phyloP scores from a whole-genome alignment of 106 monocot species.

The Cymbidium sinense region DNA sequence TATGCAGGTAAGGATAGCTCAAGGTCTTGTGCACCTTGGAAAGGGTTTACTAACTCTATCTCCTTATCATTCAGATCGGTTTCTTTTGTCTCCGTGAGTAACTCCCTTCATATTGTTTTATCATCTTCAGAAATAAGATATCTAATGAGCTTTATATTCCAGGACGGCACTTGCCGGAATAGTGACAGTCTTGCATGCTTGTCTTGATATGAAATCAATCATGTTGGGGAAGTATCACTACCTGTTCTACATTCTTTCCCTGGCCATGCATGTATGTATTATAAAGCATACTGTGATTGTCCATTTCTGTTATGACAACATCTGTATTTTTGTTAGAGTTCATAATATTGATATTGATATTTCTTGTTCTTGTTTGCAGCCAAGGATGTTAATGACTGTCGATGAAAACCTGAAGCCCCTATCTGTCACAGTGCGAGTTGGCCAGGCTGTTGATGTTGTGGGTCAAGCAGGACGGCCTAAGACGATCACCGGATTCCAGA shows the following conservation, averaged over 20 bases:
- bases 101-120: background rate
- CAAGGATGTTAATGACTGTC: slow-evolving; percentile 97
- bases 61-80: slow-evolving; percentile 92
- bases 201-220: slow-evolving; percentile 83
- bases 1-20: slow-evolving; percentile 90
- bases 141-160: slow-evolving; percentile 3
- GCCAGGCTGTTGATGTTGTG: slow-evolving; percentile 95
- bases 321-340: slow-evolving; percentile 4
- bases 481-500: slow-evolving; percentile 97
- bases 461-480: slow-evolving; percentile 94
- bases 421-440: slow-evolving; percentile 79
- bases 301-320: background rate
- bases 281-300: background rate
- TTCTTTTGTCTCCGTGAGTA: slow-evolving; percentile 85
- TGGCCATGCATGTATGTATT: slow-evolving; percentile 82
- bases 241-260: slow-evolving; percentile 77
- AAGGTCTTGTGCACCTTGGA: slow-evolving; percentile 95
- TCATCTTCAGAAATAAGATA: background rate
- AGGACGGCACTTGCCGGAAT: slow-evolving; percentile 87
- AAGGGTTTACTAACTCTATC: slow-evolving; percentile 93
- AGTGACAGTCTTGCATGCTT: slow-evolving; percentile 71
- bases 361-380: slow-evolving; percentile 35
- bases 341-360: background rate
- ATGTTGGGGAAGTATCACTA: slow-evolving; percentile 93
- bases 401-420: slow-evolving; percentile 94